These are phyloP conservation scores for Aeminium ludgeri DNA, from an alignment of 495 filamentous ascomycete species.

Conservation along the genomic window DNA sequence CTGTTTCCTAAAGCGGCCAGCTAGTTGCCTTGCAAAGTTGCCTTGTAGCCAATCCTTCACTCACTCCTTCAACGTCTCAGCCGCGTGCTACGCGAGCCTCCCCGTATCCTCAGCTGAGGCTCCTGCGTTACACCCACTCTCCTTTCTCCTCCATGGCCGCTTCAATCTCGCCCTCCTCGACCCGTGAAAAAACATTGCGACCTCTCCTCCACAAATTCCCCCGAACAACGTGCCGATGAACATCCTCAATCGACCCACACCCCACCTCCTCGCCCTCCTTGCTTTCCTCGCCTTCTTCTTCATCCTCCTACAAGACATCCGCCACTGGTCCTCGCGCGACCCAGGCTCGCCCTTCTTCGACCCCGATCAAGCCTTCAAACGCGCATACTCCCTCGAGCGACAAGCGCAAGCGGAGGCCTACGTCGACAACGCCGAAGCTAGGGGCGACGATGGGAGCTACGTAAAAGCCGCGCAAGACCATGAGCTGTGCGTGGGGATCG, in stretches of 20 bases:
- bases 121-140: too few relatives aligned
- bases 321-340: conserved; percentile 24
- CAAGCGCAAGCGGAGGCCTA: conserved; percentile 25
- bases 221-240: background rate
- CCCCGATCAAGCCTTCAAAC: conserved; percentile 25
- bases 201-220: too few relatives aligned
- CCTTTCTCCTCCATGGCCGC: too few relatives aligned
- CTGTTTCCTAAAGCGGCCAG: too few relatives aligned
- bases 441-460: background rate
- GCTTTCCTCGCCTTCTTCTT: conserved; percentile 7
- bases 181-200: too few relatives aligned
- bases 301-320: conserved; percentile 9
- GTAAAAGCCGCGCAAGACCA: background rate
- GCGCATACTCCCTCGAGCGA: conserved; percentile 25
- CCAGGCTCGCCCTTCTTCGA: conserved; percentile 32
- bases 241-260: background rate
- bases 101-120: too few relatives aligned
- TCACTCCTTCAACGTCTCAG: too few relatives aligned
- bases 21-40: too few relatives aligned
- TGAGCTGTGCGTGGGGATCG: conserved; percentile 17
- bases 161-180: too few relatives aligned
- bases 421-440: conserved; percentile 18
- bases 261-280: conserved; percentile 1
- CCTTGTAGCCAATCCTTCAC: too few relatives aligned
- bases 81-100: too few relatives aligned